Evolutionary conservation across 139 green algal species (phyloP).

Genomic region (Chlorella vulgaris): DNA sequence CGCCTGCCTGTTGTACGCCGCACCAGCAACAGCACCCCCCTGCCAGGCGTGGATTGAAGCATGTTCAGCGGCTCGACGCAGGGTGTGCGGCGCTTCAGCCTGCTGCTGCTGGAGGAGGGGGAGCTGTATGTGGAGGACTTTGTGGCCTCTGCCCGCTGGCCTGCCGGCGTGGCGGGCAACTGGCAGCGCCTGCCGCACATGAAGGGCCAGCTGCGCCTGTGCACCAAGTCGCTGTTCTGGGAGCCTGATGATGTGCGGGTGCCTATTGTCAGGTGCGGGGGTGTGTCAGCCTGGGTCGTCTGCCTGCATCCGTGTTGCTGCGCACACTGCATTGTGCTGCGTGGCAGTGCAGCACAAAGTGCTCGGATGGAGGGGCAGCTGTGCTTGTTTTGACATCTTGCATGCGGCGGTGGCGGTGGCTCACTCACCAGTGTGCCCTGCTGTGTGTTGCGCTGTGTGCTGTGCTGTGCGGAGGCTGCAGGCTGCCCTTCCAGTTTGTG

Average conservation of each 20-base stretch:
- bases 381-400: too few relatives aligned
- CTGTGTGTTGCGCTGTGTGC: too few relatives aligned
- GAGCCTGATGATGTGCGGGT: slow-evolving; percentile 83
- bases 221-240: slow-evolving; percentile 85
- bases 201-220: slow-evolving; percentile 78
- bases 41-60: too few relatives aligned
- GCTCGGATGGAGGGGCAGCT: too few relatives aligned
- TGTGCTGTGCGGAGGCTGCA: slow-evolving; percentile 12
- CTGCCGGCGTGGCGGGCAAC: slow-evolving; percentile 57
- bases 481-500: slow-evolving; percentile 47
- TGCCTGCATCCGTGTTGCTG: background rate
- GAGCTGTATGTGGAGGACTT: slow-evolving; percentile 81
- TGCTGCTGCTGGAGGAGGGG: slow-evolving; percentile 89
- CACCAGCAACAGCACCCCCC: background rate
- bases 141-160: slow-evolving; percentile 53
- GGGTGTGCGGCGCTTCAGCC: slow-evolving; percentile 66
- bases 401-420: too few relatives aligned
- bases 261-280: slow-evolving; percentile 75
- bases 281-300: background rate
- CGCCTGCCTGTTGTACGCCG: background rate
- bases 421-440: too few relatives aligned
- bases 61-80: slow-evolving; percentile 54
- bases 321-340: too few relatives aligned
- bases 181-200: slow-evolving; percentile 59
- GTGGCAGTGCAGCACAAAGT: too few relatives aligned